Base-by-base conservation (phyloP, 2,329 filamentous ascomycete genomes). In the Arthrobotrys megalospora region DNA sequence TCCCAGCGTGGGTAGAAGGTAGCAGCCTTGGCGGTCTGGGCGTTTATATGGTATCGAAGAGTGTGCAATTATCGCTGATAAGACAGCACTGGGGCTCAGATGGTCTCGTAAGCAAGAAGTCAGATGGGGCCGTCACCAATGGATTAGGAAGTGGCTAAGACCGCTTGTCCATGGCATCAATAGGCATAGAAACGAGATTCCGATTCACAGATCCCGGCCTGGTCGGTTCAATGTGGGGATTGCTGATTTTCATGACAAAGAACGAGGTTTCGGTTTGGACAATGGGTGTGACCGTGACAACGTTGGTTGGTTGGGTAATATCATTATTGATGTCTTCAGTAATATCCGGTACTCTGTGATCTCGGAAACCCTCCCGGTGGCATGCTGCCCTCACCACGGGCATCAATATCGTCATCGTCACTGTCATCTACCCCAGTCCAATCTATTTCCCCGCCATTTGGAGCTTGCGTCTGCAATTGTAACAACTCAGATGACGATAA, bases 1-100 rank as follows among this genome's bases (percentile, higher is more conserved):
- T 24, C 53, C 48, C 45, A 36, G 47, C 5, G 19, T n/a, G 28
- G 34, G 58, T 38, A 14, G 63, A 67, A 77, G 72, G 72, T 77
- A 77, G 72, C 75, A 72, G 67, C 67, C 67, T 78, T 78, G 75
- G 75, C 75, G 67, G 45, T 24, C 70, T 75, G 62, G 67, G 67
- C 38, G 34, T 34, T 55, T 34, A 38, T 41, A 65, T n/a, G 41
- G 34, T 41, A 58, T 52, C 24, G 36, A 38, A 62, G 32, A 36
- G 11, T 28, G 36, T 64, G 28, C 19, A 64, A 60, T 28, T 52
- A 73, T 58, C 36, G 47, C 16, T n/a, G 32, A 48, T 65, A 47
- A 73, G 69, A 66, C 69, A 66, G 58, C 21, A 43, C 69, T 36
- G 48, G 69, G 68, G 60, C 48, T 66, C 36, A 36, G 47, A 16